phyloP scores from a whole-genome alignment of 208 protist species.

The Acanthamoeba triangularis region DNA sequence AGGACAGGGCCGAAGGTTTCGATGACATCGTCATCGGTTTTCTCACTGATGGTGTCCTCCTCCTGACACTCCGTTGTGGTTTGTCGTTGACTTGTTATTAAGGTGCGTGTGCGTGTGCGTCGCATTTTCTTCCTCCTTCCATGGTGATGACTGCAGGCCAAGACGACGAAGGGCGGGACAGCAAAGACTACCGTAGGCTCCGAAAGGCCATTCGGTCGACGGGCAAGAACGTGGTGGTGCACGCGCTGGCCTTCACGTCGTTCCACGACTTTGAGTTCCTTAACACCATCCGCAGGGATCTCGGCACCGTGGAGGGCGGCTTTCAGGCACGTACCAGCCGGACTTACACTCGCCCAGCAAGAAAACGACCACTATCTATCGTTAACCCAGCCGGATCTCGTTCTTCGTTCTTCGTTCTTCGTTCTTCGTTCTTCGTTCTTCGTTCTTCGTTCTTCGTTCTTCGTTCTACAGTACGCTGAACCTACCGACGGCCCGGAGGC shows the following conservation, averaged over 20 bases:
- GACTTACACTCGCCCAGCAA: too few species aligned
- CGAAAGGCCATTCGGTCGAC: background rate
- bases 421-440: background rate
- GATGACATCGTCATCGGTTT: conserved; percentile 23
- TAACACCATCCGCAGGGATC: background rate
- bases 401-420: background rate
- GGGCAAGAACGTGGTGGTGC: background rate
- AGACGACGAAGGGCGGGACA: background rate
- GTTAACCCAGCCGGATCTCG: background rate
- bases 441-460: background rate
- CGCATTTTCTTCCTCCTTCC: too few species aligned
- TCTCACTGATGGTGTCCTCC: background rate
- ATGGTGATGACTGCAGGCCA: too few species aligned
- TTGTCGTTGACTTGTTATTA: background rate
- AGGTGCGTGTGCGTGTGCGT: background rate
- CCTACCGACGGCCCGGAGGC: conserved; percentile 72
- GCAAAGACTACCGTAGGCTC: background rate
- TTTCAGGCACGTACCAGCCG: background rate
- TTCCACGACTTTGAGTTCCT: conserved; percentile 44
- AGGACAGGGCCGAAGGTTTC: background rate
- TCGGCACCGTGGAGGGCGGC: conserved; percentile 1
- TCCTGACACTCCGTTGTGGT: background rate
- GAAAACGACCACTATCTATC: too few species aligned
- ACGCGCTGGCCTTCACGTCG: background rate
- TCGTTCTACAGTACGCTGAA: conserved; percentile 47